These are phyloP conservation scores for Metschnikowia lunata DNA, from an alignment of 805 yeast genomes.

Conservation along the genomic window DNA sequence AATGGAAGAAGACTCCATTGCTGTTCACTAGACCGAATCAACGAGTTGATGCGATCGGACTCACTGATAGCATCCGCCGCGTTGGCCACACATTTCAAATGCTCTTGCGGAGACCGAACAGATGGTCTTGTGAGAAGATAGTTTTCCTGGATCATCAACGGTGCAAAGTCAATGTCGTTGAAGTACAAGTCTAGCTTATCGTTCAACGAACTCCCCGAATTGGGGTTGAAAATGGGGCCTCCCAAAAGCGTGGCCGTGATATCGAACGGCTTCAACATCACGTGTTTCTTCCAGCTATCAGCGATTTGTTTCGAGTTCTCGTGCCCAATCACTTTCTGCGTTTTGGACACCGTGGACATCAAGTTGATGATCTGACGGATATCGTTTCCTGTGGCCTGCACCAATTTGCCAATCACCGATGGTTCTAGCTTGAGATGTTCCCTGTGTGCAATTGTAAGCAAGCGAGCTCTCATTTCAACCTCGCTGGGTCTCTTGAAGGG, in stretches of 20 bases:
- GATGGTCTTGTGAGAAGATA: slow-evolving; percentile 66
- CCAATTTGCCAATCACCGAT: slow-evolving; percentile 75
- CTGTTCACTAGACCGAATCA: slow-evolving; percentile 87
- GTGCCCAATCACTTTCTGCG: slow-evolving; percentile 59
- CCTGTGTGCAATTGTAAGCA: slow-evolving; percentile 85
- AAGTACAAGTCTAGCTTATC: slow-evolving; percentile 87
- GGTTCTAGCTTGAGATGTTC: slow-evolving; percentile 82
- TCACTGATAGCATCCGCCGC: slow-evolving; percentile 89
- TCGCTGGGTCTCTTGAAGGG: slow-evolving; percentile 89
- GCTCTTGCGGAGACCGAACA: slow-evolving; percentile 42
- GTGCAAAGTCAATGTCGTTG: slow-evolving; percentile 91
- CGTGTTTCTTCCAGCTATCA: slow-evolving; percentile 80
- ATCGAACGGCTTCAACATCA: slow-evolving; percentile 90
- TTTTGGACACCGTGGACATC: slow-evolving; percentile 76
- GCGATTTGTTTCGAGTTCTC: slow-evolving; percentile 61
- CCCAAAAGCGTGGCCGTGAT: slow-evolving; percentile 63
- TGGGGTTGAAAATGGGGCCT: slow-evolving; percentile 54
- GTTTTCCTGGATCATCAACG: slow-evolving; percentile 94
- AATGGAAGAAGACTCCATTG: slow-evolving; percentile 92
- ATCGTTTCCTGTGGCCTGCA: slow-evolving; percentile 81
- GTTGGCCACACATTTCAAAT: slow-evolving; percentile 57
- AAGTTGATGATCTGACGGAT: slow-evolving; percentile 91
- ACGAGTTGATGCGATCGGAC: slow-evolving; percentile 74
- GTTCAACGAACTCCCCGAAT: slow-evolving; percentile 53
- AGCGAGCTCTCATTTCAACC: slow-evolving; percentile 70